phyloP scores from a whole-genome alignment of 495 filamentous ascomycete species.

The Friedmanniomyces simplex region DNA sequence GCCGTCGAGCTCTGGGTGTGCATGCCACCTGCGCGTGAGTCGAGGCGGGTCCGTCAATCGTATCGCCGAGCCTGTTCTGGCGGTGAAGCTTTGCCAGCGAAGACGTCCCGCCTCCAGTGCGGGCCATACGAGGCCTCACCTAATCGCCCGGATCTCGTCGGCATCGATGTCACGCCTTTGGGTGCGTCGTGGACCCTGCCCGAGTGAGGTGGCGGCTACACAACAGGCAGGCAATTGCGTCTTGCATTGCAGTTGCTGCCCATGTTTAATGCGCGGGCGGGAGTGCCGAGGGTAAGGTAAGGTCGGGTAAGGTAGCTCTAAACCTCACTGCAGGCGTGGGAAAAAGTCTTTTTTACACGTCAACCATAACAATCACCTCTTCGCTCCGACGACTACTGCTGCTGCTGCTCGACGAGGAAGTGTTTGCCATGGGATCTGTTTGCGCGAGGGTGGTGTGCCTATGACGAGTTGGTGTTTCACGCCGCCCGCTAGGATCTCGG shows the following conservation, averaged over 20 bases:
- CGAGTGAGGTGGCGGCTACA: neutral
- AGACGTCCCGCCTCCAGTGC: too few relatives aligned
- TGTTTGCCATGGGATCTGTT: neutral
- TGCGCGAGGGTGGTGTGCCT: neutral
- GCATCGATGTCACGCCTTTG: neutral
- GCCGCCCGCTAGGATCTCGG: constrained; percentile 3
- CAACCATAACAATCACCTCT: neutral
- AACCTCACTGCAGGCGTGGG: neutral
- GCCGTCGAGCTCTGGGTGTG: neutral
- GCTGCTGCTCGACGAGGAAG: too few relatives aligned
- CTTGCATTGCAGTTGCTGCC: neutral
- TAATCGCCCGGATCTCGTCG: neutral
- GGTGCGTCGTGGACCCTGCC: neutral
- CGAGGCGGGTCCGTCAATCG: too few relatives aligned
- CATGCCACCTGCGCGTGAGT: too few relatives aligned
- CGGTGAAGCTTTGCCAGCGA: constrained; percentile 1
- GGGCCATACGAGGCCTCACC: neutral
- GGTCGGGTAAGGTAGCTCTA: neutral
- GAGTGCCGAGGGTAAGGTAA: neutral
- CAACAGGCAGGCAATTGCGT: neutral
- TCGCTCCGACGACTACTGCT: neutral
- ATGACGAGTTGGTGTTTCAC: constrained; percentile 5
- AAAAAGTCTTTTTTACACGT: neutral
- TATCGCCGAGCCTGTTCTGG: neutral
- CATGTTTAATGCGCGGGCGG: neutral